Percentiles rank a stretch among this genome's conserved stretches.
Conservation (phyloP, 2,329 filamentous ascomycete species). For the Mycosphaerella arachidis region DNA sequence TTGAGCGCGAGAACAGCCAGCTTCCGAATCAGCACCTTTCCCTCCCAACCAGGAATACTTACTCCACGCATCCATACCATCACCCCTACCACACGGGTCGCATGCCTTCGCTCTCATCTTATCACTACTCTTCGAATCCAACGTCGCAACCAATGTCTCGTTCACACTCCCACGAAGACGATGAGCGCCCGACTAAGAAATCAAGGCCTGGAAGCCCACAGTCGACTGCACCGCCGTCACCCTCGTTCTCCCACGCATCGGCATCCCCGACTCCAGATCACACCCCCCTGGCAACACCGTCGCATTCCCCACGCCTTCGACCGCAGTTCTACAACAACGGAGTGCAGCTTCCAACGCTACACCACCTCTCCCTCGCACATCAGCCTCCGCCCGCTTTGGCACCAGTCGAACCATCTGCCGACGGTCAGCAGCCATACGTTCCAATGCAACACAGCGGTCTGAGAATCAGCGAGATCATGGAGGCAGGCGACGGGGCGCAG, state of each 20-base stretch:
- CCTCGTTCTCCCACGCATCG: constrained; percentile 93
- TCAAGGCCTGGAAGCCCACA: constrained; percentile 91
- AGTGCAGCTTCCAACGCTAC: constrained; percentile 81
- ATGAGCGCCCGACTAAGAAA: constrained; percentile 76
- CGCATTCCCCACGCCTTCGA: constrained; percentile 85
- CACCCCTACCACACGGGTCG: constrained; percentile 56
- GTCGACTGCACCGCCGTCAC: constrained; percentile 91
- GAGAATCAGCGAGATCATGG: constrained; percentile 88
- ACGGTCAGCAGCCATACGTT: constrained; percentile 56
- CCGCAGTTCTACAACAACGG: constrained; percentile 64
- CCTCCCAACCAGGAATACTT: constrained; percentile 28
- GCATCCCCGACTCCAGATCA: constrained; percentile 93
- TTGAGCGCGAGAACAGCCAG: constrained; percentile 57
- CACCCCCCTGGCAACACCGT: constrained; percentile 95
- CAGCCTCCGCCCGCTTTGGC: constrained; percentile 56
- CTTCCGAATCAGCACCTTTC: constrained; percentile 39
- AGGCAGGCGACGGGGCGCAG: constrained; percentile 77
- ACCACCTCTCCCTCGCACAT: constrained; percentile 64
- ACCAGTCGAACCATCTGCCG: constrained; percentile 64
- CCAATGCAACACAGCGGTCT: constrained; percentile 61
- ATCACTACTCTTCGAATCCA: constrained; percentile 51
- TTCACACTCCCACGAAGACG: constrained; percentile 76
- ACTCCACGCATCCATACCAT: constrained; percentile 38
- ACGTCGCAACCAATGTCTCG: constrained; percentile 77
- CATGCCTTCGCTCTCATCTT: constrained; percentile 74